These are phyloP conservation scores for Anisodus acutangulus DNA, from an alignment of 257 asterid genomes.

Conservation along the genomic window DNA sequence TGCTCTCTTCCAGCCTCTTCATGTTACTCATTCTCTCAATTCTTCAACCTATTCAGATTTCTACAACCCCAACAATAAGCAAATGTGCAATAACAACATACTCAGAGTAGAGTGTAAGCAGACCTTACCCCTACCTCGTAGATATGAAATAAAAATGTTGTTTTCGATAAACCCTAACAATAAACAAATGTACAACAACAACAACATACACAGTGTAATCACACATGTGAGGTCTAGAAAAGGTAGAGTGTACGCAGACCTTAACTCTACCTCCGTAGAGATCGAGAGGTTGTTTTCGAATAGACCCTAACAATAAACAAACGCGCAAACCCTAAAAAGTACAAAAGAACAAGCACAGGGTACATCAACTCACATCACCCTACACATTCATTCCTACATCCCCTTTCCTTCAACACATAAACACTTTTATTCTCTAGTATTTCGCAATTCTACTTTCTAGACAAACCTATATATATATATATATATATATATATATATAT, in stretches of 20 bases:
- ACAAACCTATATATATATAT: neutral
- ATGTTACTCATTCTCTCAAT: conserved; percentile 17
- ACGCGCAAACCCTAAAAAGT: neutral
- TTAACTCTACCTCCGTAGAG: neutral
- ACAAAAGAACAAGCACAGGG: neutral
- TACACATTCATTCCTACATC: neutral
- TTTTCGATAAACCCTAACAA: neutral
- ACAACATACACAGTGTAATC: neutral
- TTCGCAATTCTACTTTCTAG: neutral
- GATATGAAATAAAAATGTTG: neutral
- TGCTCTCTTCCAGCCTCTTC: conserved; percentile 21
- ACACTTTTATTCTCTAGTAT: neutral
- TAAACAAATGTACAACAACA: neutral
- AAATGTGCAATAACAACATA: neutral
- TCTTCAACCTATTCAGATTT: neutral
- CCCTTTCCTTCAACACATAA: neutral
- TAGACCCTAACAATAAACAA: neutral
- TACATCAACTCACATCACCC: neutral
- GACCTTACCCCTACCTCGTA: neutral
- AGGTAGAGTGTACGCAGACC: neutral
- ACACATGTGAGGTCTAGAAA: no score
- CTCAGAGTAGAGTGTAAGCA: neutral
- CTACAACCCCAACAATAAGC: conserved; percentile 8
- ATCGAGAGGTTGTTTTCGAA: no score
- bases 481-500: no score